These are phyloP conservation scores for Salvia hispanica DNA, from an alignment of 257 asterid species.

Conservation along the genomic window DNA sequence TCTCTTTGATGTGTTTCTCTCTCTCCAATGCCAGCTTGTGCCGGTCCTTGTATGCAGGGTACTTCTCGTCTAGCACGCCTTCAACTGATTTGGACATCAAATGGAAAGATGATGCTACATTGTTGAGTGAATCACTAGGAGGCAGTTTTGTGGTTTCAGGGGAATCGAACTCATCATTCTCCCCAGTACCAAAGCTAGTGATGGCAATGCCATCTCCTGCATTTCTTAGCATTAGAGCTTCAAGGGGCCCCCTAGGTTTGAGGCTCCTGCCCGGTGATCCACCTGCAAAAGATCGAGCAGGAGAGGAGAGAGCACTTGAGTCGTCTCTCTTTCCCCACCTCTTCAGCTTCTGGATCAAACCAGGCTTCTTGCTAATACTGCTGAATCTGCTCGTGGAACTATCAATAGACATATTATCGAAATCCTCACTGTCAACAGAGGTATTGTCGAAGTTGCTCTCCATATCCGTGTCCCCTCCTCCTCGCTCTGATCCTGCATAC, in stretches of 20 bases:
- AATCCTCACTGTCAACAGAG: conserved; percentile 91
- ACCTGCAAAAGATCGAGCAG: conserved; percentile 72
- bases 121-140: conserved; percentile 46
- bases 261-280: conserved; percentile 63
- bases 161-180: conserved; percentile 56
- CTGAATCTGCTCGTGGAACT: conserved; percentile 73
- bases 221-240: conserved; percentile 83
- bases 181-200: conserved; percentile 72
- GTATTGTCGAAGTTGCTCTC: conserved; percentile 87
- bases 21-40: conserved; percentile 91
- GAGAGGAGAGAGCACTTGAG: conserved; percentile 65
- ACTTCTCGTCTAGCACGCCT: conserved; percentile 82
- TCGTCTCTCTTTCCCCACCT: conserved; percentile 91
- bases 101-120: conserved; percentile 74
- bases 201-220: conserved; percentile 76
- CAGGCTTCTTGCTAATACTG: conserved; percentile 69
- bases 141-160: conserved; percentile 50
- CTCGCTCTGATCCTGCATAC: conserved; percentile 94
- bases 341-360: conserved; percentile 80
- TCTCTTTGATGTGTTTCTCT: conserved; percentile 79
- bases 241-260: conserved; percentile 74
- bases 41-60: conserved; percentile 85
- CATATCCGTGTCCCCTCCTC: conserved; percentile 88
- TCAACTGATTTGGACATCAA: conserved; percentile 93
- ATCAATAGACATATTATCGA: conserved; percentile 69